phyloP scores from a whole-genome alignment of 495 filamentous ascomycete genomes.

The Cercophora samala region DNA sequence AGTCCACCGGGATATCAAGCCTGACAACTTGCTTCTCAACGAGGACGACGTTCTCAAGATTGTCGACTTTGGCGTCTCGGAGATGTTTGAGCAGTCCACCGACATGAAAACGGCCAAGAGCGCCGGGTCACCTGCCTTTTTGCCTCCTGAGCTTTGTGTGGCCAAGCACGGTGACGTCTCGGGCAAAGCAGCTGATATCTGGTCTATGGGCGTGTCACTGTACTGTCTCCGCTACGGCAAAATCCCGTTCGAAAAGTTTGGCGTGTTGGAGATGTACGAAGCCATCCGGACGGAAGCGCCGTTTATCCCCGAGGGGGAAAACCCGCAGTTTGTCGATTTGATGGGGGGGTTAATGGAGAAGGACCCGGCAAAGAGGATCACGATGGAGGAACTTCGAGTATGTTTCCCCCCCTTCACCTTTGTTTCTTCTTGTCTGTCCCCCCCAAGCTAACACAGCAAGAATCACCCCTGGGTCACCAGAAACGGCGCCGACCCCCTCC shows the following conservation, averaged over 20 bases:
- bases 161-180: conserved; percentile 84
- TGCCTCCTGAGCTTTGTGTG: conserved; percentile 90
- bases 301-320: conserved; percentile 52
- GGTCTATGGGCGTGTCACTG: conserved; percentile 96
- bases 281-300: conserved; percentile 68
- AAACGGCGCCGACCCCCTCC: conserved; percentile 71
- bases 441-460: conserved; percentile 41
- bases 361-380: conserved; percentile 73
- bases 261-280: conserved; percentile 83
- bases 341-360: conserved; percentile 70
- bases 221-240: conserved; percentile 88
- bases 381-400: conserved; percentile 77
- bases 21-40: conserved; percentile 90
- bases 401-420: conserved; percentile 13
- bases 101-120: conserved; percentile 93
- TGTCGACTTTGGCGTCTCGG: conserved; percentile 96
- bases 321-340: conserved; percentile 62
- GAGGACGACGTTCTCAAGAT: conserved; percentile 91
- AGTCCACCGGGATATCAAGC: conserved; percentile 96
- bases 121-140: conserved; percentile 90
- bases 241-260: conserved; percentile 76
- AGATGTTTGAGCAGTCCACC: conserved; percentile 90
- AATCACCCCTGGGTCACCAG: conserved; percentile 94
- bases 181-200: conserved; percentile 88
- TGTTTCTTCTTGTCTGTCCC: background rate